These are phyloP conservation scores for Mycena sanguinolenta DNA, from an alignment of 768 basidiomycete species.

Conservation along the genomic window DNA sequence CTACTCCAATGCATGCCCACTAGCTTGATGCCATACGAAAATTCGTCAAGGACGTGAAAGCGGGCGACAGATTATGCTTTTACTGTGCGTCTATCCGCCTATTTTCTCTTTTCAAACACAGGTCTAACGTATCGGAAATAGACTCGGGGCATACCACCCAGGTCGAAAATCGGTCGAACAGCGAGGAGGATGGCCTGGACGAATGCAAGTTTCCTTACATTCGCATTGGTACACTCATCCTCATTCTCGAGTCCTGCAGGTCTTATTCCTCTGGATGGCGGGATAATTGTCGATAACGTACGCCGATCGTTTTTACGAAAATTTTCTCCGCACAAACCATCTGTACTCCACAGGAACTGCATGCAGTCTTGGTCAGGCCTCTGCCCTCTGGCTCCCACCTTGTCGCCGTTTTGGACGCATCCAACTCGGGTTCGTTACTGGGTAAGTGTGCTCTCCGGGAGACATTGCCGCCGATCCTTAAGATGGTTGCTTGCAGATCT, in stretches of 20 bases:
- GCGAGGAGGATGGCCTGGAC: constrained; percentile 36
- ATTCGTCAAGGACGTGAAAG: constrained; percentile 29
- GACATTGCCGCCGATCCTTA: neutral
- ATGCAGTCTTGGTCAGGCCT: constrained; percentile 22
- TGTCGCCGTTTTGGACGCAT: constrained; percentile 36
- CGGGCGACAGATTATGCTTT: too few species aligned
- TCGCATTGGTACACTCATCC: neutral
- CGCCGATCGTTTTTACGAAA: neutral
- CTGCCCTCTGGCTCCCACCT: constrained; percentile 31
- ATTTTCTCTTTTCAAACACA: too few species aligned
- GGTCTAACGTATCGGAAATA: neutral
- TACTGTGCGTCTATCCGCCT: too few species aligned
- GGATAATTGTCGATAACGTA: too few species aligned
- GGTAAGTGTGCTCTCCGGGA: constrained; percentile 7
- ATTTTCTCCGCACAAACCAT: neutral
- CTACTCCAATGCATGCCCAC: too few species aligned
- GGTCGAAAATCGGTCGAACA: neutral
- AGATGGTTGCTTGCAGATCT: constrained; percentile 21
- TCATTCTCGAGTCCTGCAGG: constrained; percentile 5
- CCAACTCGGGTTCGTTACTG: constrained; percentile 35
- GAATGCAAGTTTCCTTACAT: too few species aligned
- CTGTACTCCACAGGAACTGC: constrained; percentile 22
- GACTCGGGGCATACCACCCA: constrained; percentile 36
- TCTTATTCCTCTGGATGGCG: constrained; percentile 26
- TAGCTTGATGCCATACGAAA: constrained; percentile 8